Percentiles rank a stretch among this genome's conserved stretches.
phyloP scores from a whole-genome alignment of 2,329 filamentous ascomycete genomes.

The Neonectria magnoliae region DNA sequence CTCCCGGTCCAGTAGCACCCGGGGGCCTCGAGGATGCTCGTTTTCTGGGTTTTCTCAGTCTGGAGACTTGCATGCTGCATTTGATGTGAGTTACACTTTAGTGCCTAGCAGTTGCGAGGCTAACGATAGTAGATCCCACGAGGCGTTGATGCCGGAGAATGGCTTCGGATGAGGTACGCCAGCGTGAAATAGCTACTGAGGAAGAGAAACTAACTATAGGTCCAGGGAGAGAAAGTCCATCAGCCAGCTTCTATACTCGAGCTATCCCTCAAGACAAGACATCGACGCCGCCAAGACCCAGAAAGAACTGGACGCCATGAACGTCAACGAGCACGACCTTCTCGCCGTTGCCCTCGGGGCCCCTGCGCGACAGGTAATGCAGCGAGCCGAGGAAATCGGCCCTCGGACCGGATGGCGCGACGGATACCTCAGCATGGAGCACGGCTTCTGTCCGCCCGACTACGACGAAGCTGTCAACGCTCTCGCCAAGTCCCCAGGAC shows the following conservation, averaged over 20 bases:
- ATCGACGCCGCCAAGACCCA: slow-evolving; percentile 49
- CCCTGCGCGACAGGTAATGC: slow-evolving; percentile 63
- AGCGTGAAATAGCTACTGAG: not conserved
- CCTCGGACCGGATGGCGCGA: slow-evolving; percentile 62
- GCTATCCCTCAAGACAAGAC: slow-evolving; percentile 53
- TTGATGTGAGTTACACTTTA: slow-evolving; percentile 26
- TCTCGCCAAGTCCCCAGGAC: slow-evolving; percentile 56
- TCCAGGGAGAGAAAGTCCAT: slow-evolving; percentile 56
- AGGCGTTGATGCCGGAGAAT: slow-evolving; percentile 57
- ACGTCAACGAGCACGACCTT: slow-evolving; percentile 58
- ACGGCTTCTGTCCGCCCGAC: slow-evolving; percentile 63
- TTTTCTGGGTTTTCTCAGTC: slow-evolving; percentile 32
- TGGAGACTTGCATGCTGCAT: slow-evolving; percentile 35
- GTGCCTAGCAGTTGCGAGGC: not conserved
- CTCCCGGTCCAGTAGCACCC: slow-evolving; percentile 4
- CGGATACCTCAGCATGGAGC: slow-evolving; percentile 49
- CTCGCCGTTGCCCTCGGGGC: slow-evolving; percentile 63
- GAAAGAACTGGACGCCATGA: slow-evolving; percentile 59
- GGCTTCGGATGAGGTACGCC: slow-evolving; percentile 51
- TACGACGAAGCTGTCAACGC: slow-evolving; percentile 60
- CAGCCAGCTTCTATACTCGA: slow-evolving; percentile 58
- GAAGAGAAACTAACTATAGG: not conserved
- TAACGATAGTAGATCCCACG: slow-evolving; percentile 51
- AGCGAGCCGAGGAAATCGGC: slow-evolving; percentile 63
- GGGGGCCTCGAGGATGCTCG: slow-evolving; percentile 29